phyloP scores from a whole-genome alignment of 345 rosid species.

The Aquilaria yunnanensis region DNA sequence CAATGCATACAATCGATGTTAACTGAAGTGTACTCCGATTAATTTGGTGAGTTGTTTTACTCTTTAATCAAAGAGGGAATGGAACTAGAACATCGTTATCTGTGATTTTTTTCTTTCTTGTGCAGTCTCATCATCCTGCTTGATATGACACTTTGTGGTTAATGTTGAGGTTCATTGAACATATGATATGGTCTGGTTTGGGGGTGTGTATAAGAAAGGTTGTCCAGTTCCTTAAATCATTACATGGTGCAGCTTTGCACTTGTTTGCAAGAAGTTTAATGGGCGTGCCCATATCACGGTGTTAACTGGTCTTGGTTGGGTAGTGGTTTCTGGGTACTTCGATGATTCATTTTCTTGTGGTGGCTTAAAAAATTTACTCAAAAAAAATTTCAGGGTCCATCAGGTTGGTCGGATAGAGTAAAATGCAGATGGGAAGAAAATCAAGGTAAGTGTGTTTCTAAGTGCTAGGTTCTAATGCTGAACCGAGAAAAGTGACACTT shows the following conservation, averaged over 20 bases:
- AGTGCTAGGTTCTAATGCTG: slow-evolving; percentile 4
- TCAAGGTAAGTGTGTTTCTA: slow-evolving; percentile 27
- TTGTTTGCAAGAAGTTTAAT: slow-evolving; percentile 2
- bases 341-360: slow-evolving; percentile 14
- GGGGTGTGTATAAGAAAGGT: slow-evolving; percentile 4
- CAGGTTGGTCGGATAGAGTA: slow-evolving; percentile 29
- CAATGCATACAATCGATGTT: slow-evolving; percentile 75
- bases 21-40: slow-evolving; percentile 23
- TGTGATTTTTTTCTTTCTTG: slow-evolving; percentile 4
- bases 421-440: slow-evolving; percentile 25
- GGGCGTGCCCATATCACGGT: slow-evolving; percentile 1
- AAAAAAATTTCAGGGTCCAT: slow-evolving; percentile 48
- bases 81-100: slow-evolving; percentile 7
- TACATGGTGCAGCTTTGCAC: background rate
- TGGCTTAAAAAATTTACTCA: slow-evolving; percentile 25
- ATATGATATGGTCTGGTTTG: background rate
- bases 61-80: slow-evolving; percentile 17
- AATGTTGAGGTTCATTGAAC: slow-evolving; percentile 6
- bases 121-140: background rate
- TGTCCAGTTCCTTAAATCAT: background rate
- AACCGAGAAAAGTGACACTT: slow-evolving; percentile 13
- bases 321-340: slow-evolving; percentile 10
- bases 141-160: background rate
- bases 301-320: slow-evolving; percentile 10
- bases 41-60: slow-evolving; percentile 58